Percentiles rank a stretch among this genome's conserved stretches.
phyloP scores from a whole-genome alignment of 1,139 yeast genomes.

The Meyerozyma sp. region DNA sequence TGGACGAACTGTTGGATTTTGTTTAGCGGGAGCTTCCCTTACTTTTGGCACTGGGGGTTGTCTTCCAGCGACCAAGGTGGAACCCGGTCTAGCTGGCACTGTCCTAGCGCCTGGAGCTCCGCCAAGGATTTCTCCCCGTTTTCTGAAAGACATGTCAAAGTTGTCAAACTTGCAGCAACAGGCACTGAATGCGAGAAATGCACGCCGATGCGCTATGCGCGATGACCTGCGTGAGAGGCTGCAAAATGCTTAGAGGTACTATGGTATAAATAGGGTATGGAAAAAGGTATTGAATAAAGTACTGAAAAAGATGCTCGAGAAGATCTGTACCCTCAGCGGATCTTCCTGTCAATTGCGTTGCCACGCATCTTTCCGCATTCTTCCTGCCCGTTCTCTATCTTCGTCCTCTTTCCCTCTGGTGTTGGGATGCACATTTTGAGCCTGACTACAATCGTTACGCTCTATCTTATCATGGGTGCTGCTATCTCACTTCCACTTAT shows the following conservation, averaged over 20 bases:
- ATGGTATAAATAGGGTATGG: too few relatives aligned
- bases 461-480: constrained; percentile 62
- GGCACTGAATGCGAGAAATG: too few relatives aligned
- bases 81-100: neutral
- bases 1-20: constrained; percentile 65
- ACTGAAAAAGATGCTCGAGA: too few relatives aligned
- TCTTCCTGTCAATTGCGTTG: too few relatives aligned
- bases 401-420: neutral
- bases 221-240: neutral
- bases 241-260: neutral
- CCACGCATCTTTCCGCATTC: too few relatives aligned
- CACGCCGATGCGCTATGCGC: constrained; percentile 7
- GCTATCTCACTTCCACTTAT: constrained; percentile 66
- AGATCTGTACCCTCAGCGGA: too few relatives aligned
- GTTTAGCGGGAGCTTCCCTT: constrained; percentile 5
- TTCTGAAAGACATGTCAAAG: constrained; percentile 59
- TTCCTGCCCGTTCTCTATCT: too few relatives aligned
- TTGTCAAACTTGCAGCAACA: too few relatives aligned
- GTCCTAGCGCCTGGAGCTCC: constrained; percentile 10
- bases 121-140: constrained; percentile 57
- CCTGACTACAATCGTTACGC: neutral
- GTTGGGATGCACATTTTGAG: neutral
- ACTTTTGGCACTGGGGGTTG: constrained; percentile 9
- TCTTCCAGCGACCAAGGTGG: constrained; percentile 4
- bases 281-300: too few relatives aligned